phyloP scores from a whole-genome alignment of 192 early-diverging fungal genomes.

The Mortierella antarctica region DNA sequence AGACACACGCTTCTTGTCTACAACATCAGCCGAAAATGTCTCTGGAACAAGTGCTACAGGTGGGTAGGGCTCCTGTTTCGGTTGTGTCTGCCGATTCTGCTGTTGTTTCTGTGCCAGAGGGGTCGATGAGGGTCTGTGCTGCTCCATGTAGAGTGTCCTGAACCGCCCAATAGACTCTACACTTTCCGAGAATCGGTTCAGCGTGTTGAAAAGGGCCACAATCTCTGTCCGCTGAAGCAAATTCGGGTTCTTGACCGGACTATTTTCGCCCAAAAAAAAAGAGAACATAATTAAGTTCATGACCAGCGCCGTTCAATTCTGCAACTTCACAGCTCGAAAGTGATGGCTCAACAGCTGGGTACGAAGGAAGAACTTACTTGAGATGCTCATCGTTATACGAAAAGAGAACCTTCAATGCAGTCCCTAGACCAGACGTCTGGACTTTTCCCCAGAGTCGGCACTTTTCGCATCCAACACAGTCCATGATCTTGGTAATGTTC shows the following conservation, averaged over 20 bases:
- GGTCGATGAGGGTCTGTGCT: not conserved
- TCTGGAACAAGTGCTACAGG: too few species aligned
- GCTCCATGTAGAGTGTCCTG: conserved; percentile 72
- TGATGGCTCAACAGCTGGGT: not conserved
- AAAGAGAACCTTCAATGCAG: conserved; percentile 94
- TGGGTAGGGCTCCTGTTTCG: not conserved
- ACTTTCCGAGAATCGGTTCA: conserved; percentile 87
- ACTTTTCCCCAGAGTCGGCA: conserved; percentile 98
- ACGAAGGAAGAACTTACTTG: conserved; percentile 45
- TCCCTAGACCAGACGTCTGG: conserved; percentile 90
- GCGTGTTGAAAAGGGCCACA: conserved; percentile 89
- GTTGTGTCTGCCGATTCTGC: not conserved
- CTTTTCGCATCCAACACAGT: conserved; percentile 98
- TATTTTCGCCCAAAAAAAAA: conserved; percentile 19
- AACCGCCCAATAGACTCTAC: conserved; percentile 84
- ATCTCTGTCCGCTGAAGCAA: conserved; percentile 81
- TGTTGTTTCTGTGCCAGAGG: not conserved
- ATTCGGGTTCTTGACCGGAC: conserved; percentile 63
- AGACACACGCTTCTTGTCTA: too few species aligned
- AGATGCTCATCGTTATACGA: conserved; percentile 80
- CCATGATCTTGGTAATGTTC: conserved; percentile 97
- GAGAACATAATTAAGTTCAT: conserved; percentile 12
- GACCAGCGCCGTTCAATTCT: too few species aligned
- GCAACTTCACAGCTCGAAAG: not conserved
- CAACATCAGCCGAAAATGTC: too few species aligned